Evolutionary conservation across 2,329 filamentous ascomycete species (phyloP).

Genomic region (Calonectria hongkongensis): DNA sequence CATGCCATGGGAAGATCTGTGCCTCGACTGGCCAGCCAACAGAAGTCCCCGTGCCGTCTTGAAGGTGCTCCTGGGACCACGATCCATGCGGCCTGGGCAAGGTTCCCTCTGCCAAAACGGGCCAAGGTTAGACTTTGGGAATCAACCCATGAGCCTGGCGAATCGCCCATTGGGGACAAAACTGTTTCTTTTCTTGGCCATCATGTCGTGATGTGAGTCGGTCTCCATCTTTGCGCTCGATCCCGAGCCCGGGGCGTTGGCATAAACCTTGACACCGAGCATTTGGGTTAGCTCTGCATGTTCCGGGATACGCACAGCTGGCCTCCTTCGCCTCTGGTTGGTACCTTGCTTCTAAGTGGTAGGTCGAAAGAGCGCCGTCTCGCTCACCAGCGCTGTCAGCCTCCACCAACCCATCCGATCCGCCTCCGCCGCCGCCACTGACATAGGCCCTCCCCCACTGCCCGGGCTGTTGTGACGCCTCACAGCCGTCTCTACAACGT

Average conservation of each 20-base stretch:
- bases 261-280: conserved; percentile 19
- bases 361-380: not conserved
- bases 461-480: conserved; percentile 12
- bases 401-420: conserved; percentile 24
- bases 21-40: conserved; percentile 29
- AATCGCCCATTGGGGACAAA: conserved; percentile 24
- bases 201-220: conserved; percentile 19
- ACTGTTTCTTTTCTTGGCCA: conserved; percentile 30
- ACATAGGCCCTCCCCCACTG: conserved; percentile 26
- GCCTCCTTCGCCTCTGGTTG: not conserved
- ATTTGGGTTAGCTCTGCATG: not conserved
- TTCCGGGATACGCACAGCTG: not conserved
- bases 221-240: conserved; percentile 24
- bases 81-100: conserved; percentile 30
- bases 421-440: conserved; percentile 39
- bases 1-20: conserved; percentile 27
- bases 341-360: not conserved
- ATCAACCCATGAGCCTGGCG: conserved; percentile 18
- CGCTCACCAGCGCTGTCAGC: conserved; percentile 19
- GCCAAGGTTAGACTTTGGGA: conserved; percentile 15
- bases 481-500: conserved; percentile 31
- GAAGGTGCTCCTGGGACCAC: conserved; percentile 18
- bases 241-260: conserved; percentile 20
- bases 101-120: conserved; percentile 23
- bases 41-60: conserved; percentile 10